A percentile compares a stretch with the other conserved stretches of the same genome.
phyloP scores from a whole-genome alignment of 2,329 filamentous ascomycete species.

The Aspergillus fumigatiaffinis region DNA sequence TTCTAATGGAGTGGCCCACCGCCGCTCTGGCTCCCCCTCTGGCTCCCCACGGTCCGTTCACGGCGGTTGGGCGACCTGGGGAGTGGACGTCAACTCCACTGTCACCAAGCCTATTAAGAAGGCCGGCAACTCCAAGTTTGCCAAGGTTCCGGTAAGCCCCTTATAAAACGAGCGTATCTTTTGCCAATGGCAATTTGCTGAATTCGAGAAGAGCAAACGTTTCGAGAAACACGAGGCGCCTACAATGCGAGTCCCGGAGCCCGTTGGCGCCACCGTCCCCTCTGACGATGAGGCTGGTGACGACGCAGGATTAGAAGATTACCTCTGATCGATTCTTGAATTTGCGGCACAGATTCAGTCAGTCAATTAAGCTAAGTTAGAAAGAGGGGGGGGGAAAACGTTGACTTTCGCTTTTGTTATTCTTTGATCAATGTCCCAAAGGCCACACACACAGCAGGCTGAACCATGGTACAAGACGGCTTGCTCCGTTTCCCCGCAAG shows the following conservation, averaged over 20 bases:
- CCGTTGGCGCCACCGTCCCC: conserved; percentile 7
- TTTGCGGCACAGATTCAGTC: not conserved
- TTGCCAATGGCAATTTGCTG: conserved; percentile 2
- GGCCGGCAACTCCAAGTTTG: conserved; percentile 16
- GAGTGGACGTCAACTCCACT: conserved; percentile 3
- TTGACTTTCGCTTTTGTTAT: not conserved
- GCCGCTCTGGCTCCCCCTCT: conserved; percentile 7
- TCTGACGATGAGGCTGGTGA: conserved; percentile 22
- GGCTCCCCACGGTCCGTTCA: conserved; percentile 10
- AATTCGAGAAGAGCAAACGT: conserved; percentile 15
- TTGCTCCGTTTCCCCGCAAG: not conserved
- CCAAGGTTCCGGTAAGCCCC: conserved; percentile 20
- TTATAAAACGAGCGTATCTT: not conserved
- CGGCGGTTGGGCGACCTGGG: conserved; percentile 16
- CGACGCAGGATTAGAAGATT: conserved; percentile 18
- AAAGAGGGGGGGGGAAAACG: too few relatives aligned
- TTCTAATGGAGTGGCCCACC: conserved; percentile 15
- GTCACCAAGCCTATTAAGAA: conserved; percentile 3
- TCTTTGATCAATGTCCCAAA: not conserved
- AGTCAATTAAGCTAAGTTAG: not conserved
- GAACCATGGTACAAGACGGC: not conserved
- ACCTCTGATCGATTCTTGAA: conserved; percentile 5
- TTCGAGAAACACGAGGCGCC: conserved; percentile 17
- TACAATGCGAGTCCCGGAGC: conserved; percentile 16
- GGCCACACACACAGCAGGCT: not conserved